Base-by-base conservation (phyloP, 768 basidiomycete genomes). In the Agrocybe pediades region DNA sequence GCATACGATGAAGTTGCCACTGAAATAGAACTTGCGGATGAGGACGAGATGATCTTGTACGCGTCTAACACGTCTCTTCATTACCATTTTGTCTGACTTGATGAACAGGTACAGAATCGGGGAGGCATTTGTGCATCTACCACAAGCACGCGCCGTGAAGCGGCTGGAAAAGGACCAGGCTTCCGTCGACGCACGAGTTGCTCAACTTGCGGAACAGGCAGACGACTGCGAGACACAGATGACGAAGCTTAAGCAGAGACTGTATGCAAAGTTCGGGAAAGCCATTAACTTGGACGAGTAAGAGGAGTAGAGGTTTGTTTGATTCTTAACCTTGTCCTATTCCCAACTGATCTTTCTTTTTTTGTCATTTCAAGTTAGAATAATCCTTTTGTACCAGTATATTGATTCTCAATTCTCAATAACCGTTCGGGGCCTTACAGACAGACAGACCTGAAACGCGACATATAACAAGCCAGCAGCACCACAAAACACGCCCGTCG, bases 261-360 rank as follows among this genome's bases (percentile, higher is more conserved):
- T 95, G 50, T 97, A 97, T 64, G 91, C 90, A 23, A 95, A 95
- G 71, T 98, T 98, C 66, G 95, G 95, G 17, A 84, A 80, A 39
- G 89, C 94, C 33, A 96, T 96, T 71, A 97, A 97, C 69, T 81
- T 97, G 42, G 94, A 96, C 67, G 91, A 90, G 65, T 89, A 69
- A 63, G n/a, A n/a, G n/a, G n/a, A n/a, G n/a, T n/a, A n/a, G n/a
- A n/a, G n/a, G n/a, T n/a, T n/a, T n/a, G n/a, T n/a, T n/a, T n/a
- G n/a, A n/a, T n/a, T n/a, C n/a, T n/a, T n/a, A n/a, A n/a, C n/a
- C n/a, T n/a, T n/a, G n/a, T n/a, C n/a, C n/a, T n/a, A n/a, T n/a
- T n/a, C n/a, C n/a, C n/a, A n/a, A n/a, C n/a, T n/a, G n/a, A n/a
- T n/a, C n/a, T n/a, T n/a, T n/a, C n/a, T n/a, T n/a, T n/a, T n/a